Evolutionary conservation across 2,329 filamentous ascomycete genomes (phyloP).

Genomic region (Calonectria hawksworthii): DNA sequence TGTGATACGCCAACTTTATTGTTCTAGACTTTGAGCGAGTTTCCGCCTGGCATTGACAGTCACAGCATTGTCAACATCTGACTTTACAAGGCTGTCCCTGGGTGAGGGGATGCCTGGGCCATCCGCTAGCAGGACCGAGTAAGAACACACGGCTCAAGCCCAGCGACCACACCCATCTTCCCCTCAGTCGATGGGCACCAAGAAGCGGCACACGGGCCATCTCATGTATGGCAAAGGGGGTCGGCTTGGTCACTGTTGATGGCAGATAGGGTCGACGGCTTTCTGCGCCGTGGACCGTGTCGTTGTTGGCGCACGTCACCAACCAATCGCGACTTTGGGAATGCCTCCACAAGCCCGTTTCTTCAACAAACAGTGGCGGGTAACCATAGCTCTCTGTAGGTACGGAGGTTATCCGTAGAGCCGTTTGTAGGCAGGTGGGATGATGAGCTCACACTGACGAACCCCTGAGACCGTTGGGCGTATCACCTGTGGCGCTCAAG

Average conservation of each 20-base stretch:
- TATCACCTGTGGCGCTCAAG: constrained; percentile 9
- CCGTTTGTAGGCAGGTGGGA: constrained; percentile 4
- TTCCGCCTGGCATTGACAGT: constrained; percentile 20
- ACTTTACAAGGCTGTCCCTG: constrained; percentile 42
- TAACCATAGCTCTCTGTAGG: neutral
- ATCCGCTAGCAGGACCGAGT: constrained; percentile 29
- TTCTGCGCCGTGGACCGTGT: constrained; percentile 32
- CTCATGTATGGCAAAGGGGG: constrained; percentile 27
- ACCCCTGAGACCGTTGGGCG: constrained; percentile 21
- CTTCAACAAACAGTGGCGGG: constrained; percentile 14
- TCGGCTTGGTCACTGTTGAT: constrained; percentile 30
- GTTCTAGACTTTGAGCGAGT: constrained; percentile 41
- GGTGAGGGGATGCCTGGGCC: constrained; percentile 29
- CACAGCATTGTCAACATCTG: constrained; percentile 12
- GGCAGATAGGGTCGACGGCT: constrained; percentile 31
- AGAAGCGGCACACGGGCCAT: constrained; percentile 30
- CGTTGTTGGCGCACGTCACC: neutral
- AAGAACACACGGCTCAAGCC: constrained; percentile 26
- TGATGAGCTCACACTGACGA: constrained; percentile 1
- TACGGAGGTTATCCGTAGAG: constrained; percentile 11
- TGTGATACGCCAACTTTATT: constrained; percentile 26
- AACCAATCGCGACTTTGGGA: constrained; percentile 21
- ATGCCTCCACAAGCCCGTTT: constrained; percentile 10
- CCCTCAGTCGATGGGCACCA: neutral
- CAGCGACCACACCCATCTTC: neutral